A percentile compares a stretch with the other conserved stretches of the same genome.
These are phyloP conservation scores for Musa balbisiana DNA, from an alignment of 202 grass and related monocot genomes.

Conservation along the genomic window DNA sequence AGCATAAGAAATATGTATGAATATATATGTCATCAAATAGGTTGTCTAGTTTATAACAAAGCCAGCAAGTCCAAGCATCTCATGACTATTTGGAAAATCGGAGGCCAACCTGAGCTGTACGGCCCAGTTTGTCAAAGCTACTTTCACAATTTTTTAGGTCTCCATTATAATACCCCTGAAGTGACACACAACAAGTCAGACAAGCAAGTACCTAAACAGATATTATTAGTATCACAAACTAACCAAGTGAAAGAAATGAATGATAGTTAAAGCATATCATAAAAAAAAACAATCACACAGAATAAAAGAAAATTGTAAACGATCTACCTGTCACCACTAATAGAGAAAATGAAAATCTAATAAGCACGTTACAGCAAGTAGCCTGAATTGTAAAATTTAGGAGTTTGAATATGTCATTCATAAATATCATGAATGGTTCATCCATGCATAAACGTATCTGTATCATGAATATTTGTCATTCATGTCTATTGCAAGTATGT, in stretches of 20 bases:
- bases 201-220: slow-evolving; percentile 12
- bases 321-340: too few relatives aligned
- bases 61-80: neutral
- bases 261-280: neutral
- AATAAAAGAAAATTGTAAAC: neutral
- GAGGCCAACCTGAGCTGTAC: slow-evolving; percentile 67
- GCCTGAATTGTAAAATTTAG: neutral
- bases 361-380: neutral
- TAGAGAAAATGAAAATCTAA: too few relatives aligned
- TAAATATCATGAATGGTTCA: neutral
- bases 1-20: neutral
- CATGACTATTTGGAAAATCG: slow-evolving; percentile 19
- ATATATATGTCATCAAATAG: slow-evolving; percentile 10
- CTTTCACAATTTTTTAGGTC: slow-evolving; percentile 74
- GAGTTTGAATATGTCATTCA: neutral
- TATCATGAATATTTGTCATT: neutral
- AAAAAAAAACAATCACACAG: neutral
- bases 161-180: slow-evolving; percentile 68
- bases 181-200: neutral
- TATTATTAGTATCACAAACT: slow-evolving; percentile 8
- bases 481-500: neutral
- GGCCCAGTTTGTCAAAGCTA: slow-evolving; percentile 70
- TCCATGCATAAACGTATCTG: neutral
- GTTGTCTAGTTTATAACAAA: slow-evolving; percentile 14
- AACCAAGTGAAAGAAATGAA: neutral